A percentile compares a stretch with the other conserved stretches of the same genome.
phyloP scores from a whole-genome alignment of 2,329 filamentous ascomycete species.

The Myrmaecium sp. region DNA sequence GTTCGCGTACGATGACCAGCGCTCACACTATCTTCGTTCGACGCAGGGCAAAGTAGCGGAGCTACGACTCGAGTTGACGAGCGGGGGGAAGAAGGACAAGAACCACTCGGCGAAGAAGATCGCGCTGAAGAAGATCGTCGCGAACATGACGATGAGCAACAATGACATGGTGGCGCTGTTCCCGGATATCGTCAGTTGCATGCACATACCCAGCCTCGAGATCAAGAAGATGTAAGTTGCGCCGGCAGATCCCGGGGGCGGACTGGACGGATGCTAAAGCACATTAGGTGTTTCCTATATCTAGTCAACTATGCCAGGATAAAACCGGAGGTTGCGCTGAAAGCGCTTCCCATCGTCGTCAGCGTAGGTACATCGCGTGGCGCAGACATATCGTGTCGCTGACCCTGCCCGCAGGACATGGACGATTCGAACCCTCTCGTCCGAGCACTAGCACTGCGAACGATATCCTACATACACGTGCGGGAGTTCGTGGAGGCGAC shows the following conservation, averaged over 20 bases:
- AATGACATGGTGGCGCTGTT: constrained; percentile 98
- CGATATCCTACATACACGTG: constrained; percentile 95
- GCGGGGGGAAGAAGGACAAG: constrained; percentile 95
- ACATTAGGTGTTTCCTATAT: constrained; percentile 80
- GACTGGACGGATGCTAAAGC: neutral
- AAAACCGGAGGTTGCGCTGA: constrained; percentile 85
- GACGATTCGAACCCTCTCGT: constrained; percentile 84
- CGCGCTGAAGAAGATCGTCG: constrained; percentile 96
- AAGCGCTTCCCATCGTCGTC: constrained; percentile 75
- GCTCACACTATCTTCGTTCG: constrained; percentile 31
- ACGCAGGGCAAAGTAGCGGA: constrained; percentile 96
- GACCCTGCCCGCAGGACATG: constrained; percentile 52
- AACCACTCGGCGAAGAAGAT: constrained; percentile 92
- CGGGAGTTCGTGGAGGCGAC: constrained; percentile 89
- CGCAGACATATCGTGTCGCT: constrained; percentile 1
- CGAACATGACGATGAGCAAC: constrained; percentile 99
- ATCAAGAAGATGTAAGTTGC: constrained; percentile 99
- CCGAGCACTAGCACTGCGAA: constrained; percentile 77
- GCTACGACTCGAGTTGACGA: constrained; percentile 83
- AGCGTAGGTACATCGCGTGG: constrained; percentile 47
- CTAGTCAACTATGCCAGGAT: constrained; percentile 92
- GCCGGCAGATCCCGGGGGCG: neutral
- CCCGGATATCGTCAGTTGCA: constrained; percentile 85
- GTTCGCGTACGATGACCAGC: constrained; percentile 20
- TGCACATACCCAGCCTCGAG: constrained; percentile 85